Conservation (phyloP, 163 green algal species). For the Coccomyxa subellipsoidea region DNA sequence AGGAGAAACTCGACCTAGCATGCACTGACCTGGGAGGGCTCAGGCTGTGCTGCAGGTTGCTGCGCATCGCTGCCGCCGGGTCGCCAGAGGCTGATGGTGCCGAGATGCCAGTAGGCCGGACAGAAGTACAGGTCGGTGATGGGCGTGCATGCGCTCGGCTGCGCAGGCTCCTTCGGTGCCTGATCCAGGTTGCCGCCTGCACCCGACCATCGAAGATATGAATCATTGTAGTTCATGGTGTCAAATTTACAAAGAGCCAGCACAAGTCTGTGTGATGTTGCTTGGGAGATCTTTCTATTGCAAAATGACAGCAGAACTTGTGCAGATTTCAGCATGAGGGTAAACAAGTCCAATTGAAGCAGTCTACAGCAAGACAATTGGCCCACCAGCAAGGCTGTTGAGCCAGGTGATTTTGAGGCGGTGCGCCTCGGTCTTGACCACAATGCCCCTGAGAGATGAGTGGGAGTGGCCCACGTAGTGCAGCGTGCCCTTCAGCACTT, state of each 20-base stretch:
- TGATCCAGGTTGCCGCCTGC: neutral
- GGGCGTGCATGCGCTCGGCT: neutral
- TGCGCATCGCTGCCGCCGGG: neutral
- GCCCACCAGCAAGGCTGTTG: neutral
- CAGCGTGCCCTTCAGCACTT: neutral
- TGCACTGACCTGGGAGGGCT: neutral
- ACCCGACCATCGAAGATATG: too few species aligned
- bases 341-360: neutral
- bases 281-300: too few species aligned
- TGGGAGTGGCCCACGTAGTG: neutral
- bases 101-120: neutral
- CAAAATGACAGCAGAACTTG: too few species aligned
- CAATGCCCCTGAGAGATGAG: neutral
- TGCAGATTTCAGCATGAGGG: neutral
- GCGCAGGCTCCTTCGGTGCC: neutral
- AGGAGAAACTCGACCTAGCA: neutral
- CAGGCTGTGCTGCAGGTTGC: neutral
- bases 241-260: too few species aligned
- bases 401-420: neutral
- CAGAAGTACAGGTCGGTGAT: neutral
- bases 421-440: neutral
- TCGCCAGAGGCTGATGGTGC: neutral
- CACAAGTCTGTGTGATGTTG: neutral
- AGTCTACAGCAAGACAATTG: neutral
- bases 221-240: too few species aligned